Percentiles rank a stretch among this genome's conserved stretches.
Conservation (phyloP, 106 monocot species). For the Phalaenopsis equestris region DNA sequence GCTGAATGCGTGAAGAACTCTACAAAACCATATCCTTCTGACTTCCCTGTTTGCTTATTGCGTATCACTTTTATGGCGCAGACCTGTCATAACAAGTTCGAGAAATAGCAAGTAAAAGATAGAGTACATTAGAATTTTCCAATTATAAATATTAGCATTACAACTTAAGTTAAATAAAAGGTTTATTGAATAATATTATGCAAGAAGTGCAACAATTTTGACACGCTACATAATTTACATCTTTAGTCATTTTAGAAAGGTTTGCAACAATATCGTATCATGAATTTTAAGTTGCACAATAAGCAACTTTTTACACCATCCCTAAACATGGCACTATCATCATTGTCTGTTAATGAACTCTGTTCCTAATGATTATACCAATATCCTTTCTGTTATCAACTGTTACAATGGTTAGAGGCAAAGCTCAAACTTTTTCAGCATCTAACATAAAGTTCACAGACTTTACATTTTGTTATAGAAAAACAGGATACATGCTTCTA, state of each 20-base stretch:
- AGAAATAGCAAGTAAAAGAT: background rate
- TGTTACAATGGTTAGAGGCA: background rate
- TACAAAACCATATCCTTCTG: slow-evolving; percentile 76
- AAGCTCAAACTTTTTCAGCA: background rate
- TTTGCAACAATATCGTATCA: background rate
- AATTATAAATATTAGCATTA: background rate
- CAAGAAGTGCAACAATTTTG: background rate
- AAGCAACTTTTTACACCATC: background rate
- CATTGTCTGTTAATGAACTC: background rate
- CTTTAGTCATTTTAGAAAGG: background rate
- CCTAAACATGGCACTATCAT: background rate
- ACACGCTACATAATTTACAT: background rate
- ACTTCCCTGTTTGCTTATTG: slow-evolving; percentile 62
- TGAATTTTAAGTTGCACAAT: background rate
- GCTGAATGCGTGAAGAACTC: slow-evolving; percentile 44
- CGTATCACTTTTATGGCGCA: slow-evolving; percentile 54
- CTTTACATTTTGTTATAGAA: background rate
- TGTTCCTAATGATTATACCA: background rate
- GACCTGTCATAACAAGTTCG: slow-evolving; percentile 22
- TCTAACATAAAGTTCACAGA: background rate
- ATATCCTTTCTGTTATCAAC: background rate
- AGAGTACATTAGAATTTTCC: background rate
- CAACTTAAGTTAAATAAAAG: background rate
- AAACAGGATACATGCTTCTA: too few species aligned
- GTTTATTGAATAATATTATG: background rate